Base-by-base conservation (phyloP, 2,329 filamentous ascomycete genomes). In the Penicillium expansum region DNA sequence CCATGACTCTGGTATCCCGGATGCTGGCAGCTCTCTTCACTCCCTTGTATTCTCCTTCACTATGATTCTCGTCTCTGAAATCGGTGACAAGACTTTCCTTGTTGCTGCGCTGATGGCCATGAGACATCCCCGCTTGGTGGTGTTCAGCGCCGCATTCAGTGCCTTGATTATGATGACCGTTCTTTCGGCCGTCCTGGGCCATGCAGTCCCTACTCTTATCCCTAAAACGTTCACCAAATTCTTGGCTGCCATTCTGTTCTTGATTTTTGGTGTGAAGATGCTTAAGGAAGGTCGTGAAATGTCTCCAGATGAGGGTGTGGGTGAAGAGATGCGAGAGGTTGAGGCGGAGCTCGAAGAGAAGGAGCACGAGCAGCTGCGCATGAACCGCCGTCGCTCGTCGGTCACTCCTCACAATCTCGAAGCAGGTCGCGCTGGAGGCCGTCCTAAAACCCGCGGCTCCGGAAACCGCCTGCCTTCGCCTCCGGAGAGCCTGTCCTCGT, bases 51-150 rank as follows among this genome's bases (percentile, higher is more conserved):
- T 97, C 32, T 96, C 94, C 16, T 86, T 97, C 58, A 93, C 92
- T 56, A 99, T 97, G 94, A 99, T 99, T 68, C 80, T 97, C 61
- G 89, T 97, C 67, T 97, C 93, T 45, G 94, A 99, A 74, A 86
- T 99, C 67, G 94, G 94, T 62, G 94, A 99, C 83, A 99, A 99
- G 79, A 99, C 94, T 0, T 99, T 99, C 80, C 83, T 99, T 42
- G 91, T 99, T 22, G 94, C 94, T 7, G 93, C 92, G 8, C 84
- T 99, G 18, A 99, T 99, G 94, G 94, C 94, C 13, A 99, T 99
- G 94, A 94, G 96, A 73, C 93, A 99, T 69, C 89, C 94, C 60
- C 88, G 94, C 51, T 80, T 96, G 62, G 83, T 97, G 13, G 94
- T 99, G 60, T 99, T 99, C 77, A 90, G 91, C 2, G 92, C 94